Evolutionary conservation across 2,329 filamentous ascomycete genomes (phyloP).

Genomic region (Colletotrichum acutatum): DNA sequence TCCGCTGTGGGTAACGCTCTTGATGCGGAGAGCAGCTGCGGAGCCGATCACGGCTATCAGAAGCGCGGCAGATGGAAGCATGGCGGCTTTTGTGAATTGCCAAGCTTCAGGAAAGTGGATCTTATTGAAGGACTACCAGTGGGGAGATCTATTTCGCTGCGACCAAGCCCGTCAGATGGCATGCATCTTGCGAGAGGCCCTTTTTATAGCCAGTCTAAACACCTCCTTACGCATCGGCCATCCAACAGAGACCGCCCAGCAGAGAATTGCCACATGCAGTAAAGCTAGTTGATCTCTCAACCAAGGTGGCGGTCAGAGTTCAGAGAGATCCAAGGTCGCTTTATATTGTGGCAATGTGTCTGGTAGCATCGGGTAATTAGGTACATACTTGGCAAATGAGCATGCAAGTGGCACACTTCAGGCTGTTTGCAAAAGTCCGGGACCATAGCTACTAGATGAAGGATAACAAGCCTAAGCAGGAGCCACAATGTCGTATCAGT

Average conservation of each 20-base stretch:
- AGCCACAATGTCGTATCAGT: background rate
- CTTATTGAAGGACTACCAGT: background rate
- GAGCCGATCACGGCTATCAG: background rate
- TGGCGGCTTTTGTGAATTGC: background rate
- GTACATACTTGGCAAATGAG: constrained; percentile 15
- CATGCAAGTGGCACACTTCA: background rate
- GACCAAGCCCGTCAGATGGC: background rate
- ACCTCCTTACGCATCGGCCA: background rate
- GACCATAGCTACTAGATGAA: background rate
- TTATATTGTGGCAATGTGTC: constrained; percentile 1
- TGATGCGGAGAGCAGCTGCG: constrained; percentile 9
- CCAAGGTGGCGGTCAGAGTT: background rate
- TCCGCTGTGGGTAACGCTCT: constrained; percentile 25
- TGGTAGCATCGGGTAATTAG: constrained; percentile 15
- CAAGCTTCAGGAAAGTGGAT: background rate
- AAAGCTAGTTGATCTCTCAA: background rate
- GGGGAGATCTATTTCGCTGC: background rate
- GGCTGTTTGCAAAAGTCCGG: background rate
- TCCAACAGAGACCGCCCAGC: background rate
- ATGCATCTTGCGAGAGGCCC: background rate
- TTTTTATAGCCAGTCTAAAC: background rate
- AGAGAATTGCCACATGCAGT: background rate
- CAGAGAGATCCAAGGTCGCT: background rate
- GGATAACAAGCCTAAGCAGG: background rate
- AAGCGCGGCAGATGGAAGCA: background rate